phyloP scores from a whole-genome alignment of 2,329 filamentous ascomycete species.

The Thelonectria discophora region DNA sequence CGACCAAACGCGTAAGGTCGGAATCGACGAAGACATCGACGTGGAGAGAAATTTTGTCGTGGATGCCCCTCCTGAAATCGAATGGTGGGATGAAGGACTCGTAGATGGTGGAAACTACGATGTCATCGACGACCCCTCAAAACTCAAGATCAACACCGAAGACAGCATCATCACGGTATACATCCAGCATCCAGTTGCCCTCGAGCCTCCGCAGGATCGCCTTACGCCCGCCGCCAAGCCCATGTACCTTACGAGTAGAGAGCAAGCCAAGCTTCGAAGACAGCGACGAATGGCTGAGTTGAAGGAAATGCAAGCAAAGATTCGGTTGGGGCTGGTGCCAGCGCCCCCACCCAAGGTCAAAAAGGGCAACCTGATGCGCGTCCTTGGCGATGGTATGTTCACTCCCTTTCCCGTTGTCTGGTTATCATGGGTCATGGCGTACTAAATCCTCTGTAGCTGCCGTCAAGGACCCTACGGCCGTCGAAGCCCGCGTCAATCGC shows the following conservation, averaged over 20 bases:
- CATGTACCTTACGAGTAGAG: constrained; percentile 90
- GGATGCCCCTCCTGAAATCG: constrained; percentile 83
- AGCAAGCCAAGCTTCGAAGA: constrained; percentile 89
- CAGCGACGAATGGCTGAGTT: constrained; percentile 91
- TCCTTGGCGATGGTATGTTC: constrained; percentile 79
- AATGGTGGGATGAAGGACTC: constrained; percentile 98
- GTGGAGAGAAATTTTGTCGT: constrained; percentile 90
- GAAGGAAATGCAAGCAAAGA: constrained; percentile 97
- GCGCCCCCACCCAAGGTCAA: constrained; percentile 96
- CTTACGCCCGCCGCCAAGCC: constrained; percentile 81
- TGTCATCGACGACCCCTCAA: constrained; percentile 69
- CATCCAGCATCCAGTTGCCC: constrained; percentile 89
- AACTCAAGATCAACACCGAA: constrained; percentile 77
- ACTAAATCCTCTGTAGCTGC: constrained; percentile 52
- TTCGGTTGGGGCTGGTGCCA: constrained; percentile 86
- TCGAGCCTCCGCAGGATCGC: constrained; percentile 92
- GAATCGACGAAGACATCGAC: constrained; percentile 89
- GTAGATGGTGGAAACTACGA: constrained; percentile 80
- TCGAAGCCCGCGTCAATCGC: constrained; percentile 91
- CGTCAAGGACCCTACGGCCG: constrained; percentile 96
- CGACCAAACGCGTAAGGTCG: constrained; percentile 85
- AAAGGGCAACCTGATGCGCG: constrained; percentile 96
- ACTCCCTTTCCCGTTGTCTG: neutral
- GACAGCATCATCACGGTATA: constrained; percentile 91
- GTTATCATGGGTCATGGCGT: neutral